Evolutionary conservation across 2,329 filamentous ascomycete genomes (phyloP), one percentile per base, ranked within the genome.

Genomic region (Talaromyces sp.): DNA sequence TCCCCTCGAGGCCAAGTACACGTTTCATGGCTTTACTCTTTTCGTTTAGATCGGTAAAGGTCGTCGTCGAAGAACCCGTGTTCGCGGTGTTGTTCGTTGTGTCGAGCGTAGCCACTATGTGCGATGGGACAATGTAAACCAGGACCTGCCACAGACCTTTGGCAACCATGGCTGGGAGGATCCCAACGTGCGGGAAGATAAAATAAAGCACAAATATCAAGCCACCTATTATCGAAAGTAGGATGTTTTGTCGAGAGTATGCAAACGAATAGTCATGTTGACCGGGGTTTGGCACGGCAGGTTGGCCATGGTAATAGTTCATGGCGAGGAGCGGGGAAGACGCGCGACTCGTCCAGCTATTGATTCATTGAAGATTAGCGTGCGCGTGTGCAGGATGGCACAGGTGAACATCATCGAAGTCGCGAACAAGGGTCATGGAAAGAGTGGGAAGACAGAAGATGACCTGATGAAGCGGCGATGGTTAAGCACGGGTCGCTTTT

Each of bases 1-100:
- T 82, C 54, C 78, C 80, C 66, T 86, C 83, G 63, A 89, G 69
- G 1, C 86, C 83, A 35, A 91, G 72, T 32, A 91, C 80, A 63
- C 84, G 82, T 66, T 82, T 80, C 76, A 91, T 81, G 10, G 82
- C 81, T 65, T 87, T 82, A 70, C 84, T 86, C 73, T 91, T 92
- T 27, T 82, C 81, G 51, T 72, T 66, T 29, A 73, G 70, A n/a
- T 65, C 70, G 17, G 79, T 80, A 77, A 68, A 64, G 82, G 78
- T 49, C 74, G 80, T 65, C 74, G 80, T 65, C 69, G 77, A 62
- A 72, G 73, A 58, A 67, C 75, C 62, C 68, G 70, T 70, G 70
- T 70, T 65, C 63, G 75, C 74, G 71, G 74, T 61, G 4, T 13
- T 21, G 13, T 52, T 63, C 77, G 80, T 69, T 78, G 80, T 63